Percentiles rank a stretch among this genome's conserved stretches.
These are phyloP conservation scores for Zopfochytrium polystomum DNA, from an alignment of 371 early-diverging fungal species.

Conservation along the genomic window DNA sequence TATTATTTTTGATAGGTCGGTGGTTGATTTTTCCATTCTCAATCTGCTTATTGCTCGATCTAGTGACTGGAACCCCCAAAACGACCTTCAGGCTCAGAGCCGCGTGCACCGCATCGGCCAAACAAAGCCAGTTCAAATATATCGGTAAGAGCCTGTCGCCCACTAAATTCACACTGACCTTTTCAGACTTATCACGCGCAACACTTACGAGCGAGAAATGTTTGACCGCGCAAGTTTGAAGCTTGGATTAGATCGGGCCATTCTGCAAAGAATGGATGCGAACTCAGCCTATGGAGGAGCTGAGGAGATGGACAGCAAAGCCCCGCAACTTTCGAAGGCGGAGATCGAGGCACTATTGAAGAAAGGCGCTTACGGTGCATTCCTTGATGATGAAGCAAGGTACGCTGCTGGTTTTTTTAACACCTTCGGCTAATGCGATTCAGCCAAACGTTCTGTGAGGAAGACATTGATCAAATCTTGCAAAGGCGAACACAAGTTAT, in stretches of 20 bases:
- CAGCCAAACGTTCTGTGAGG: slow-evolving; percentile 83
- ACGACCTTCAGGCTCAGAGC: slow-evolving; percentile 90
- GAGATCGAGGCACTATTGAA: slow-evolving; percentile 86
- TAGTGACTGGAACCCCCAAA: slow-evolving; percentile 95
- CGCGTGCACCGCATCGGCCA: slow-evolving; percentile 96
- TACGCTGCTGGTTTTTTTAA: background rate
- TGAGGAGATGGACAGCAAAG: slow-evolving; percentile 32
- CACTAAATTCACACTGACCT: background rate
- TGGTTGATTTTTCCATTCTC: slow-evolving; percentile 86
- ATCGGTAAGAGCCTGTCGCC: slow-evolving; percentile 18
- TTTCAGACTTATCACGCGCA: slow-evolving; percentile 85
- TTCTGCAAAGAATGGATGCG: slow-evolving; percentile 76
- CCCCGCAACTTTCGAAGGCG: slow-evolving; percentile 59
- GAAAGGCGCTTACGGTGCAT: slow-evolving; percentile 87
- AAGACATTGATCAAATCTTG: slow-evolving; percentile 95
- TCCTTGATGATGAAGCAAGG: slow-evolving; percentile 83
- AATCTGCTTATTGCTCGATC: background rate
- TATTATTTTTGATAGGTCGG: slow-evolving; percentile 91
- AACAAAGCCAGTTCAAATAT: slow-evolving; percentile 78
- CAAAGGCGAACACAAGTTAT: slow-evolving; percentile 87
- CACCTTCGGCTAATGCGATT: slow-evolving; percentile 9
- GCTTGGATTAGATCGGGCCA: slow-evolving; percentile 85
- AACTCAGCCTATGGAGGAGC: slow-evolving; percentile 39
- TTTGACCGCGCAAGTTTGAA: slow-evolving; percentile 95
- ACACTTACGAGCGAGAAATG: slow-evolving; percentile 95